Evolutionary conservation across 2,329 filamentous ascomycete genomes (phyloP).

Genomic region (Pseudogymnoascus sp.): DNA sequence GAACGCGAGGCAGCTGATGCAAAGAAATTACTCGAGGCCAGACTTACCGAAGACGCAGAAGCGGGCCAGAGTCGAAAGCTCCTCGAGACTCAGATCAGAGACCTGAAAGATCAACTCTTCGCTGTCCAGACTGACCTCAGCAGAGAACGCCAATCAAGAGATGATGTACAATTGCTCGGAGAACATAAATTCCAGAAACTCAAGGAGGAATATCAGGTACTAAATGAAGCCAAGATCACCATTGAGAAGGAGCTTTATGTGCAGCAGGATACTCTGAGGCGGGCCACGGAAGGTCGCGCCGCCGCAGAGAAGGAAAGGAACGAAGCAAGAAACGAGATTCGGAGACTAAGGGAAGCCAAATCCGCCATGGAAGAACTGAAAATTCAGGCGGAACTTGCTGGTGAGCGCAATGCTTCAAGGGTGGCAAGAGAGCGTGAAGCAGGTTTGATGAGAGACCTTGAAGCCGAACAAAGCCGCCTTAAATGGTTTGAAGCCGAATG

Average conservation of each 20-base stretch:
- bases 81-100: constrained; percentile 77
- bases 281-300: constrained; percentile 72
- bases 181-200: constrained; percentile 81
- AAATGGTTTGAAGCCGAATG: constrained; percentile 75
- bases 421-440: constrained; percentile 74
- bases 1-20: constrained; percentile 85
- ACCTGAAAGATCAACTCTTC: constrained; percentile 79
- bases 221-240: constrained; percentile 92
- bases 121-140: constrained; percentile 81
- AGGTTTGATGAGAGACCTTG: constrained; percentile 69
- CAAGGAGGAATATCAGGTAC: constrained; percentile 72
- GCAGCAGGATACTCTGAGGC: constrained; percentile 82
- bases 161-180: constrained; percentile 83
- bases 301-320: constrained; percentile 81
- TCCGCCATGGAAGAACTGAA: constrained; percentile 79
- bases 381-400: constrained; percentile 68
- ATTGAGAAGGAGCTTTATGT: constrained; percentile 97
- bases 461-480: constrained; percentile 66
- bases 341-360: constrained; percentile 73
- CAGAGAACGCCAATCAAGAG: constrained; percentile 82
- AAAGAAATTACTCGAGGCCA: constrained; percentile 75
- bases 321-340: constrained; percentile 78
- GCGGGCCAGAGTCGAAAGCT: constrained; percentile 73
- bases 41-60: constrained; percentile 82
- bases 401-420: constrained; percentile 69